Evolutionary conservation across 169 alveolate species (phyloP), one percentile per base, ranked within the genome.

Genomic region (Plasmodium sp.): DNA sequence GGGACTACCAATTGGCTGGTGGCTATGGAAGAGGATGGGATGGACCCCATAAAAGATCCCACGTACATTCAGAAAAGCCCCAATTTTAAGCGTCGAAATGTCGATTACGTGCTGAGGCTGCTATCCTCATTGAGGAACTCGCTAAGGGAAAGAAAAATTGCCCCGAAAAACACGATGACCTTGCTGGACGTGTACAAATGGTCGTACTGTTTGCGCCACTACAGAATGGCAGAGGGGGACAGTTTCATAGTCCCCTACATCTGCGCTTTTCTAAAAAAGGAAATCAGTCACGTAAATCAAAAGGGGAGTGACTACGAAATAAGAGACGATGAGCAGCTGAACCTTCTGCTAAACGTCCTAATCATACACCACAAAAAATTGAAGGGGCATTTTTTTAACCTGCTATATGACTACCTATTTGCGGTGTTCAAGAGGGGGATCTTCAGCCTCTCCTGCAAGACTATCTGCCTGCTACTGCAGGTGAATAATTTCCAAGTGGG

Each of bases 321-420:
- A 56, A 72, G 73, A 67, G 39, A 90, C 36, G 31, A 58, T 39
- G 45, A n/a, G 12, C 39, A 58, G 27, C 41, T 90, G 41, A 80
- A 90, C 48, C 33, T 80, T n/a, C 90, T 90, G n/a, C 83, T 90
- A 62, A 33, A 80, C 51, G 18, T 80, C 5, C 45, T 90, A 16
- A 48, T 67, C 16, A 80, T 79, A 39, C 79, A 81, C 62, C 22
- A 80, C 9, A 90, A 58, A 16, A 90, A 58, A 62, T 62, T 90
- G 72, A 90, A 90, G 10, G 41, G 41, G 18, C 73, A 56, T 80
- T 90, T 90, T 48, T 79, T 90, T 90, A 58, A 80, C 51, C 27
- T 90, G 22, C 54, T 90, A 41, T 79, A 90, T 51, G 90, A 79
- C 48, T 90, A 90, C 58, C 36, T 90, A 54, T 90, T 90, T 90